Base-by-base conservation (phyloP, 495 filamentous ascomycete species). In the Penicillium cosmopolitanum region DNA sequence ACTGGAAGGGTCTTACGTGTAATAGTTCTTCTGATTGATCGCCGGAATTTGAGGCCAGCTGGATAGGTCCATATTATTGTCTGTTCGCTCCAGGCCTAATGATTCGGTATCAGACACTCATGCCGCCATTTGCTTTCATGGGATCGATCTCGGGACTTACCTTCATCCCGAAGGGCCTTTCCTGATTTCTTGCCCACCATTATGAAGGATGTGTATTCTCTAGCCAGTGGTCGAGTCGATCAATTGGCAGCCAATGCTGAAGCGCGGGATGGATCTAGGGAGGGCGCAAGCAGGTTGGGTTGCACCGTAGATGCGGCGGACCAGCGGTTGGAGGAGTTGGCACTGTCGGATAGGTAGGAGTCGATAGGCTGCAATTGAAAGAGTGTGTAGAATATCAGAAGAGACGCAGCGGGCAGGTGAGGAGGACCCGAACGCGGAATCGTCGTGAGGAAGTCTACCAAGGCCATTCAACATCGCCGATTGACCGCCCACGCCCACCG, bases 21-120 rank as follows among this genome's bases (percentile, higher is more conserved):
- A 98, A 75, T 98, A 98, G 74, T 98, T 98, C 76, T 98, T 98
- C 69, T 98, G 95, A 69, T 98, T 98, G 72, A 98, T 98, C 67
- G 93, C 88, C 15, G 82, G 81, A 43, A 97, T 85, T 64, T 93
- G 88, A 18, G 95, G 96, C 95, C 95, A 98, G 74, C 83, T 94
- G 23, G 93, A 93, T 52, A 91, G 84, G 68, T 92, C 93, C 84
- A 98, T 92, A 70, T 93, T 93, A 82, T 98, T 98, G 78, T 98
- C 95, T 38, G 96, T 98, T 63, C 93, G 82, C 74, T 95, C 91
- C 46, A 98, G 87, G 58, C 95, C 95, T 96, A 56, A 33, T 16
- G 57, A 47, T 52, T 42, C 36, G 53, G 16, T 48, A 18, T 54
- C 47, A 63, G 61, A 16, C 38, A 51, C 40, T 23, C 35, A n/a